Evolutionary conservation across 306 rosid species (phyloP).

Genomic region (Chamaecrista fasciculata): DNA sequence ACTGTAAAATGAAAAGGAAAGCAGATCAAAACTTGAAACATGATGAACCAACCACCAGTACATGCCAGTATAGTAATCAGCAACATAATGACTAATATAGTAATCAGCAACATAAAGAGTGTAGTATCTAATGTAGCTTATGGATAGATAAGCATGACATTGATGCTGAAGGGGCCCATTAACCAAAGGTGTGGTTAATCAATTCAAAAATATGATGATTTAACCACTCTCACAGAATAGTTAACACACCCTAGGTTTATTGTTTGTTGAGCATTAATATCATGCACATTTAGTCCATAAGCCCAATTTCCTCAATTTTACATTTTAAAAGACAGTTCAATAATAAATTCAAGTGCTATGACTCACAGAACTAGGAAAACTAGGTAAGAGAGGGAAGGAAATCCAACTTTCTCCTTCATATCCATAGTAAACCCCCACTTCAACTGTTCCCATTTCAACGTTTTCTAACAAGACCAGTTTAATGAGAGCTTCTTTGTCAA

Average conservation of each 20-base stretch:
- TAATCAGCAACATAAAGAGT: neutral
- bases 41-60: neutral
- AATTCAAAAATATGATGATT: neutral
- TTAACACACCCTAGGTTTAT: neutral
- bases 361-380: slow-evolving; percentile 38
- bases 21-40: neutral
- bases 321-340: neutral
- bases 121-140: neutral
- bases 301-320: neutral
- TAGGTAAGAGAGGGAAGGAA: slow-evolving; percentile 5
- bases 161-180: neutral
- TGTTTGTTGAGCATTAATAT: neutral
- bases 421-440: slow-evolving; percentile 30
- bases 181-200: neutral
- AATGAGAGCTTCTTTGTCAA: slow-evolving; percentile 24
- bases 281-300: neutral
- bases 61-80: too few relatives aligned
- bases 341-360: neutral
- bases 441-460: slow-evolving; percentile 16
- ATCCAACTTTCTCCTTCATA: slow-evolving; percentile 19
- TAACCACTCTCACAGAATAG: neutral
- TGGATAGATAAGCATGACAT: neutral
- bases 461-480: slow-evolving; percentile 30
- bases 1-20: neutral
- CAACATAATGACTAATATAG: neutral